A percentile compares a stretch with the other conserved stretches of the same genome.
These are phyloP conservation scores for Xerocomus spinulosus DNA, from an alignment of 768 basidiomycete species.

Conservation along the genomic window DNA sequence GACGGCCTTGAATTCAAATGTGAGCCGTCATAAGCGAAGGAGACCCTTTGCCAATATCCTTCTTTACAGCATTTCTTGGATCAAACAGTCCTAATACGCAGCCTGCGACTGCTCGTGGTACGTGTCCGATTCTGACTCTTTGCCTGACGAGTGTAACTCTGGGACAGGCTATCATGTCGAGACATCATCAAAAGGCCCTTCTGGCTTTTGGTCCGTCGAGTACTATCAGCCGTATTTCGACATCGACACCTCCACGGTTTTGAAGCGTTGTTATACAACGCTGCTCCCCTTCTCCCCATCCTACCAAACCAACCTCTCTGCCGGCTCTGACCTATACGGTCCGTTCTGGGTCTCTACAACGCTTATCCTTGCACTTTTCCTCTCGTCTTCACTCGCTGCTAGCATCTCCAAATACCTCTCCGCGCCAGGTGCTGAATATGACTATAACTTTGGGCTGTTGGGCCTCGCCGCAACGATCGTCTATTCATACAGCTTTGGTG, in stretches of 20 bases:
- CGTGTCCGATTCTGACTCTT: conserved; percentile 10
- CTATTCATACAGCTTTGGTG: conserved; percentile 80
- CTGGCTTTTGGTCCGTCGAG: conserved; percentile 76
- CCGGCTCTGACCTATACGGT: conserved; percentile 65
- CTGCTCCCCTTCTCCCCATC: conserved; percentile 67
- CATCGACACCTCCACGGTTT: conserved; percentile 74
- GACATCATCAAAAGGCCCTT: conserved; percentile 39
- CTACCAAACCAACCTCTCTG: conserved; percentile 59
- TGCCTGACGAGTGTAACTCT: neutral
- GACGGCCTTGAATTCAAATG: conserved; percentile 74
- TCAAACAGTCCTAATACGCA: conserved; percentile 24
- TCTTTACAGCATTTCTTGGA: conserved; percentile 52
- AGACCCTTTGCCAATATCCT: neutral
- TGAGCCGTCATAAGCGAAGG: conserved; percentile 24
- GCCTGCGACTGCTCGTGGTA: conserved; percentile 42
- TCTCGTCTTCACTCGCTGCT: conserved; percentile 87
- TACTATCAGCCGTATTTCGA: conserved; percentile 89
- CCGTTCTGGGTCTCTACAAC: conserved; percentile 99
- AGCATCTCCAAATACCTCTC: conserved; percentile 87
- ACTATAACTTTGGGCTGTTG: conserved; percentile 84
- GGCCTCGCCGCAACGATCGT: conserved; percentile 79
- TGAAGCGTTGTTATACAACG: conserved; percentile 72
- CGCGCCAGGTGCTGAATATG: conserved; percentile 47
- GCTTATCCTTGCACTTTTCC: conserved; percentile 87
- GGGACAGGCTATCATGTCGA: conserved; percentile 62